Evolutionary conservation across 1,284 basidiomycete species (phyloP).

Genomic region (Ganoderma meredithae): DNA sequence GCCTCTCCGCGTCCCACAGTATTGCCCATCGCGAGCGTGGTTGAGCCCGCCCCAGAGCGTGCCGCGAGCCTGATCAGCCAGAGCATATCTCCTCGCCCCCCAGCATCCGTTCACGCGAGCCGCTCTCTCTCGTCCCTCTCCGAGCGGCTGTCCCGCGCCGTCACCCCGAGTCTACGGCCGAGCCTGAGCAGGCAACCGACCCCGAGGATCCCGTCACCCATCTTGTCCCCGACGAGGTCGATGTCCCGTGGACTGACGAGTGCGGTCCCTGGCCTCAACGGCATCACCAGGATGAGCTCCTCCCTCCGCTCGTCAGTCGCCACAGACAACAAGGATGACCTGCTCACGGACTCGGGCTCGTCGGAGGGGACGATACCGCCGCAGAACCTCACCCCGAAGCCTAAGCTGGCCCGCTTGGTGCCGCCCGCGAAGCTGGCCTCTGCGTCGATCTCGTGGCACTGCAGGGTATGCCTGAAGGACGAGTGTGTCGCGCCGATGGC

Average conservation of each 20-base stretch:
- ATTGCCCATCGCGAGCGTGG: not conserved
- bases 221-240: constrained; percentile 13
- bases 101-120: constrained; percentile 9
- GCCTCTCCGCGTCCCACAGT: constrained; percentile 4
- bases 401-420: not conserved
- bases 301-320: constrained; percentile 20
- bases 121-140: constrained; percentile 15
- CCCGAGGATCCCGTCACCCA: constrained; percentile 19
- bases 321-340: constrained; percentile 1
- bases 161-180: constrained; percentile 12
- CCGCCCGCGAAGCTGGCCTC: not conserved
- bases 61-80: constrained; percentile 19
- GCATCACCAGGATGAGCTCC: constrained; percentile 1
- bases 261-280: constrained; percentile 3
- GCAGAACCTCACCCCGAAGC: constrained; percentile 14
- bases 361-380: constrained; percentile 26
- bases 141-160: constrained; percentile 16
- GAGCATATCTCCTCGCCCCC: constrained; percentile 12
- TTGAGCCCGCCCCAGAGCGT: not conserved
- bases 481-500: constrained; percentile 39
- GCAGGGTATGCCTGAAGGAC: constrained; percentile 40
- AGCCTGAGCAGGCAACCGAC: constrained; percentile 23
- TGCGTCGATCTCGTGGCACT: constrained; percentile 35
- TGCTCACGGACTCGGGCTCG: constrained; percentile 16
- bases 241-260: constrained; percentile 9